A percentile compares a stretch with the other conserved stretches of the same genome.
These are phyloP conservation scores for Hypoxylon sp. DNA, from an alignment of 2,329 filamentous ascomycete genomes.

Conservation along the genomic window DNA sequence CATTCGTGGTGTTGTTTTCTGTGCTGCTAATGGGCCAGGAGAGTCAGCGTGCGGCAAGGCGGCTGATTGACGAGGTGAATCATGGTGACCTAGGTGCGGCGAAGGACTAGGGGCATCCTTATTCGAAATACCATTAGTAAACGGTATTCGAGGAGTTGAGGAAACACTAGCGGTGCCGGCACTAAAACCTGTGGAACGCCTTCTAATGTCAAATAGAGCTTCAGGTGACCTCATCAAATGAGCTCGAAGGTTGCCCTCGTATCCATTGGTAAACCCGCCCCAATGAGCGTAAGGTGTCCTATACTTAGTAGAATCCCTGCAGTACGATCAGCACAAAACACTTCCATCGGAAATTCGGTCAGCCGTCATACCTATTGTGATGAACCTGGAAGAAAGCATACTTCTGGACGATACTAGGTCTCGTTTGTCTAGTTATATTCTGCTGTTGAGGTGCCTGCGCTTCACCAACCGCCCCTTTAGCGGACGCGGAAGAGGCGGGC, in stretches of 20 bases:
- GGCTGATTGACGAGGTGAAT: slow-evolving; percentile 6
- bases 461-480: slow-evolving; percentile 49
- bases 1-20: slow-evolving; percentile 16
- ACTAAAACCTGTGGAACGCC: slow-evolving; percentile 43
- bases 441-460: slow-evolving; percentile 45
- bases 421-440: slow-evolving; percentile 43
- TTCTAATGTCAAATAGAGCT: slow-evolving; percentile 53
- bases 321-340: slow-evolving; percentile 36
- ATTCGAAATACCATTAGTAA: slow-evolving; percentile 24
- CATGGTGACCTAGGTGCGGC: background rate
- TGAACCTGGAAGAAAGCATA: slow-evolving; percentile 72
- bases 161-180: slow-evolving; percentile 25
- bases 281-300: slow-evolving; percentile 70
- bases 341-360: background rate
- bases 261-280: slow-evolving; percentile 72
- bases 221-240: slow-evolving; percentile 61
- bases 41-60: slow-evolving; percentile 5
- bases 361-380: slow-evolving; percentile 65
- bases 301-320: slow-evolving; percentile 67
- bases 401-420: slow-evolving; percentile 62
- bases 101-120: slow-evolving; percentile 12
- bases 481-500: slow-evolving; percentile 54
- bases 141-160: slow-evolving; percentile 36
- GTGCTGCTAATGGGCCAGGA: slow-evolving; percentile 13
- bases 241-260: slow-evolving; percentile 65